phyloP scores from a whole-genome alignment of 176 grass and related monocot genomes.

The Cenchrus americanus region DNA sequence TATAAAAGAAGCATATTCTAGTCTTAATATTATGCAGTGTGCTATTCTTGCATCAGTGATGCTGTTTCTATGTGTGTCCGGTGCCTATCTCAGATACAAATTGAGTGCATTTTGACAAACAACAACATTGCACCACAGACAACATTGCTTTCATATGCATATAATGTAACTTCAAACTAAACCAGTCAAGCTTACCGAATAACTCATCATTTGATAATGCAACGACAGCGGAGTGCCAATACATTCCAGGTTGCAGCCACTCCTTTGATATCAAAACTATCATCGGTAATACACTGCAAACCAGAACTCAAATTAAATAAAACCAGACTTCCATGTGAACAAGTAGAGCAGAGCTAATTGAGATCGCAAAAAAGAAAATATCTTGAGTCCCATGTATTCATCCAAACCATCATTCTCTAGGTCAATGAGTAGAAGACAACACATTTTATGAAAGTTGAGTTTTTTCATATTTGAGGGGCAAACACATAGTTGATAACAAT shows the following conservation, averaged over 20 bases:
- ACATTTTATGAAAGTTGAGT: not conserved
- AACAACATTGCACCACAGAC: not conserved
- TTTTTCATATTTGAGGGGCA: not conserved
- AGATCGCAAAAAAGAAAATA: not conserved
- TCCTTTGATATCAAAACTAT: constrained; percentile 15
- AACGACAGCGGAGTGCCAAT: not conserved
- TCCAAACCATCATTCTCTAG: not conserved
- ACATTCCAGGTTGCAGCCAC: not conserved
- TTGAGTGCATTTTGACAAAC: not conserved
- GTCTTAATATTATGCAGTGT: not conserved
- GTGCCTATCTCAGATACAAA: not conserved
- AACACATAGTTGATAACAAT: not conserved
- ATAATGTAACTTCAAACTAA: constrained; percentile 11
- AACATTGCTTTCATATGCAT: constrained; percentile 14
- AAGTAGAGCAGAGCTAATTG: not conserved
- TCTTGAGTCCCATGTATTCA: not conserved
- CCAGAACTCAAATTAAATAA: not conserved
- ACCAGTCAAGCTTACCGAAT: not conserved
- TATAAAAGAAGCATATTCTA: constrained; percentile 12
- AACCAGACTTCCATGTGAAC: not conserved
- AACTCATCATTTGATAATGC: constrained; percentile 7
- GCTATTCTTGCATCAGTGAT: constrained; percentile 6
- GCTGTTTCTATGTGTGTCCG: not conserved
- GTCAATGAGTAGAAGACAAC: not conserved
- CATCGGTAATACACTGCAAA: constrained; percentile 7